Conservation (phyloP, 192 early-diverging fungal genomes). For the Cladochytrium replicatum region DNA sequence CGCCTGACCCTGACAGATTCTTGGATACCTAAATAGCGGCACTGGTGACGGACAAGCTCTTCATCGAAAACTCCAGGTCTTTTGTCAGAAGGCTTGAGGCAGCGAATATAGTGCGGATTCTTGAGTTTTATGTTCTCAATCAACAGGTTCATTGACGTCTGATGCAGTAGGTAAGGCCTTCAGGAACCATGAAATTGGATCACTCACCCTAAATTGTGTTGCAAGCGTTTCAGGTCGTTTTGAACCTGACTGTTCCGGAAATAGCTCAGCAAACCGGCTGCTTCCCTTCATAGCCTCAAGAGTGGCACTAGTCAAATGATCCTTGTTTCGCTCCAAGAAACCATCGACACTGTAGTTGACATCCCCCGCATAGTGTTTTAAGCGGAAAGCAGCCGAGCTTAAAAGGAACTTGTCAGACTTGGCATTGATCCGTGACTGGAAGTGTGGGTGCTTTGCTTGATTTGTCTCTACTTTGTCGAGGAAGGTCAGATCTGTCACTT, state of each 20-base stretch:
- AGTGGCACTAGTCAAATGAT: constrained; percentile 70
- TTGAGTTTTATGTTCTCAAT: constrained; percentile 24
- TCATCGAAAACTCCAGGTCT: constrained; percentile 70
- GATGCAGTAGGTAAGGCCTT: constrained; percentile 3
- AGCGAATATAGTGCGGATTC: constrained; percentile 20
- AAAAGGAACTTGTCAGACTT: constrained; percentile 50
- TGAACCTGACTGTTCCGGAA: constrained; percentile 41
- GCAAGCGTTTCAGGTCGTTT: constrained; percentile 26
- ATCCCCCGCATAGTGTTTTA: constrained; percentile 83
- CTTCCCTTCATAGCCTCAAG: constrained; percentile 60
- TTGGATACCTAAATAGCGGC: constrained; percentile 77
- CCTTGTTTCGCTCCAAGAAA: constrained; percentile 90
- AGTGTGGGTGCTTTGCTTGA: constrained; percentile 15
- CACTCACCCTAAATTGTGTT: constrained; percentile 9
- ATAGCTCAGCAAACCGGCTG: constrained; percentile 52
- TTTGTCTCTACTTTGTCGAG: constrained; percentile 14
- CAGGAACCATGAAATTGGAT: neutral
- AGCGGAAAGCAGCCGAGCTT: constrained; percentile 41
- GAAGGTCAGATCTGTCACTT: constrained; percentile 14
- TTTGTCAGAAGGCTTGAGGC: constrained; percentile 77
- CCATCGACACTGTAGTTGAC: constrained; percentile 70
- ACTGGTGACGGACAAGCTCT: constrained; percentile 75
- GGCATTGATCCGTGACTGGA: constrained; percentile 10
- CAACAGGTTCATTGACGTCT: constrained; percentile 10
- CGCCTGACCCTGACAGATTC: constrained; percentile 83